These are phyloP conservation scores for Teunomyces funiuensis DNA, from an alignment of 805 yeast genomes.

Conservation along the genomic window DNA sequence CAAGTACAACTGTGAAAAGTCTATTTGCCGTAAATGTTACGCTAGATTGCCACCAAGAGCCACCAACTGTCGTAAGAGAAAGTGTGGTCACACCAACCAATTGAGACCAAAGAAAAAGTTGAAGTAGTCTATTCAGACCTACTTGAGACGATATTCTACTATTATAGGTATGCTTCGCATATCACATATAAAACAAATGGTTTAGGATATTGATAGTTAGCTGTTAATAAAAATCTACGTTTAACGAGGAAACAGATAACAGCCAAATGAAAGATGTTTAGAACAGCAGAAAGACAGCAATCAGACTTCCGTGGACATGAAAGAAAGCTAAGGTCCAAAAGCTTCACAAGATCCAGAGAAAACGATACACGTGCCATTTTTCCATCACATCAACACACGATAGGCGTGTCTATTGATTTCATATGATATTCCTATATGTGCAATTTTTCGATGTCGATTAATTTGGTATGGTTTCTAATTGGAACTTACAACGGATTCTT, in stretches of 20 bases:
- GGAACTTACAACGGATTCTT: no score
- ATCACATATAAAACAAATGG: not conserved
- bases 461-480: no score
- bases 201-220: constrained; percentile 6
- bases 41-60: constrained; percentile 99
- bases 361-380: not conserved
- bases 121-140: constrained; percentile 59
- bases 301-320: not conserved
- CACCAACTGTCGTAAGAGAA: constrained; percentile 99
- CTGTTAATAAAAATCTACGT: constrained; percentile 7
- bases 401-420: no score
- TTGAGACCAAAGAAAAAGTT: constrained; percentile 99
- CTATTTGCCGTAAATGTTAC: constrained; percentile 99
- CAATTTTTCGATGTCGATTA: no score
- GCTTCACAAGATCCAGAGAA: not conserved
- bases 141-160: constrained; percentile 3
- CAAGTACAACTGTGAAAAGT: constrained; percentile 99
- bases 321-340: not conserved
- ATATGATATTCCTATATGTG: no score
- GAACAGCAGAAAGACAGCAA: not conserved
- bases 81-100: constrained; percentile 99
- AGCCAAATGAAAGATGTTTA: not conserved
- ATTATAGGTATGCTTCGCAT: not conserved
- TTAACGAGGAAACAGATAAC: constrained; percentile 2
- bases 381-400: no score